Base-by-base conservation (phyloP, 2,329 filamentous ascomycete species). In the Pseudogymnoascus verrucosus region DNA sequence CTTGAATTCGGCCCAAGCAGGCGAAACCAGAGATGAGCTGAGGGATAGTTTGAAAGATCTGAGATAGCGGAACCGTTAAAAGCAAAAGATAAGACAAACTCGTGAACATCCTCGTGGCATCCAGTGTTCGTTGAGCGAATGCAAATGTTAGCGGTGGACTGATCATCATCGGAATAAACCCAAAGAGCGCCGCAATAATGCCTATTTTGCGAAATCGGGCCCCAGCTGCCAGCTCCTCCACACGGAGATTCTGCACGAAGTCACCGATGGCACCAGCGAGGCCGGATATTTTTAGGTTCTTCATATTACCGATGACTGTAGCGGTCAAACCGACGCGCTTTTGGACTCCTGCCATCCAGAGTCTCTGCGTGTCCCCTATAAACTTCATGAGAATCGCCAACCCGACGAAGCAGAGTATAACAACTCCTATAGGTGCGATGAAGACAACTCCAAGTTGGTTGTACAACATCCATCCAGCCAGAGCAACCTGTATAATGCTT, bases 341-440 rank as follows among this genome's bases (percentile, higher is more conserved):
- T 44, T 69, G 61, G 1, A 67, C 66, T 16, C 61, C 51, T 5
- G 31, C 54, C 36, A 68, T 67, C 70, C 69, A 71, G 26, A 31
- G 57, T 2, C 70, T 70, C 65, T 76, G 75, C 19, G 72, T 69
- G 12, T 69, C 64, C 63, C 73, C 74, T 1, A 75, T 70, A 28
- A 67, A 66, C 14, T 26, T 63, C 3, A 51, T 63, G 1, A 64
- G 40, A 37, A 71, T 64, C 0, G 26, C 67, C 21, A 71, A 62
- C n/a, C 64, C 62, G 14, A 64, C 60, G 39, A 69, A 68, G 60
- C 71, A 71, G 21, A 65, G 47, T 7, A 78, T 57, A 0, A 80
- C 77, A 2, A 81, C 71, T 0, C 76, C 74, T 5, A 84, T 73
- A 0, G 82, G 81, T 0, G 78, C 77, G 0, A 78, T 69, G 40